Conservation (phyloP, 768 basidiomycete genomes). For the Boletales sp. region DNA sequence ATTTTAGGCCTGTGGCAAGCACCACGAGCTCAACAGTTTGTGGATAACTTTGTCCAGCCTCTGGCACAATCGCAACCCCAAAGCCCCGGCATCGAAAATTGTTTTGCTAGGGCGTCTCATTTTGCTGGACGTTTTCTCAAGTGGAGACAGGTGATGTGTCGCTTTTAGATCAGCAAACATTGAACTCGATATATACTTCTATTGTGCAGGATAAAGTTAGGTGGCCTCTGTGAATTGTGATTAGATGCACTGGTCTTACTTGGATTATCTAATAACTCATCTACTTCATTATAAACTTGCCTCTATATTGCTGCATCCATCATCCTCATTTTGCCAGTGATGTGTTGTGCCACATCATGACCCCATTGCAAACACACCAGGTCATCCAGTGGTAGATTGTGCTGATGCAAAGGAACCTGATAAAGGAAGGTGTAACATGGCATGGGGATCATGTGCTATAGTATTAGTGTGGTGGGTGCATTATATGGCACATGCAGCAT, state of each 20-base stretch:
- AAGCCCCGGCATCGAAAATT: not conserved
- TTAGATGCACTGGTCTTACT: too few relatives aligned
- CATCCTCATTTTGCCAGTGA: not conserved
- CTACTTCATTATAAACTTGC: too few relatives aligned
- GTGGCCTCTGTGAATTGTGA: not conserved
- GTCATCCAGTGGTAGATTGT: too few relatives aligned
- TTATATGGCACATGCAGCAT: too few relatives aligned
- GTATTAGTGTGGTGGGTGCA: too few relatives aligned
- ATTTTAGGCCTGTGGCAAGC: not conserved
- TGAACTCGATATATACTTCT: not conserved
- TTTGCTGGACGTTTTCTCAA: slow-evolving; percentile 12
- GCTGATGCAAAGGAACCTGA: too few relatives aligned
- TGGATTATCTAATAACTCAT: too few relatives aligned
- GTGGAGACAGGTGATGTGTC: not conserved
- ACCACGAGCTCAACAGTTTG: slow-evolving; percentile 7
- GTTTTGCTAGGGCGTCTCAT: not conserved
- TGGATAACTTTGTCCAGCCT: slow-evolving; percentile 15
- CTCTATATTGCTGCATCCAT: too few relatives aligned
- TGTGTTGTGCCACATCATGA: too few relatives aligned
- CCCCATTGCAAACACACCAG: too few relatives aligned
- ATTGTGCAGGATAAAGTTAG: not conserved
- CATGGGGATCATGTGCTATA: too few relatives aligned
- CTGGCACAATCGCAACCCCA: slow-evolving; percentile 1
- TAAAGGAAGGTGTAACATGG: too few relatives aligned
- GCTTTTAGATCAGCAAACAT: not conserved